phyloP scores from a whole-genome alignment of 495 filamentous ascomycete genomes.

The Rostrohypoxylon terebratum region DNA sequence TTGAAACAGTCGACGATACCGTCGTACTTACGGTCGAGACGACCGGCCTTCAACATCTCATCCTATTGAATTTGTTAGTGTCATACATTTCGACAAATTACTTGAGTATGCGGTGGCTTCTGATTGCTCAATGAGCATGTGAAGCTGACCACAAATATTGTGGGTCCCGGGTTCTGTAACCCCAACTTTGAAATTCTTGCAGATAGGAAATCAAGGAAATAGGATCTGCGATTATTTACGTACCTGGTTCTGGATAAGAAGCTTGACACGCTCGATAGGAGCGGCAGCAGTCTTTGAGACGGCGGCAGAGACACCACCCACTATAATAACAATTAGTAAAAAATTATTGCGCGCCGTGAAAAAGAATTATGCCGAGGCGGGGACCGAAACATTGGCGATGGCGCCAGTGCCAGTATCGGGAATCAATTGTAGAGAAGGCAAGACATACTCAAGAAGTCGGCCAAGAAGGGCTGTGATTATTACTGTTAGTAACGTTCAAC shows the following conservation, averaged over 20 bases:
- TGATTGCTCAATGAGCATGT: conserved; percentile 20
- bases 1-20: conserved; percentile 96
- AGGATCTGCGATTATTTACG: conserved; percentile 49
- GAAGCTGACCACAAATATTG: conserved; percentile 17
- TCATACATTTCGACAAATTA: conserved; percentile 39
- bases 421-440: conserved; percentile 20
- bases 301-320: conserved; percentile 99
- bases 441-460: conserved; percentile 98
- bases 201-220: not conserved
- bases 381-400: conserved; percentile 16
- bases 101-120: conserved; percentile 19
- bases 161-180: conserved; percentile 15
- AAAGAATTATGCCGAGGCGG: conserved; percentile 31
- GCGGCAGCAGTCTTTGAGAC: conserved; percentile 99
- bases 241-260: conserved; percentile 99
- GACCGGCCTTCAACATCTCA: conserved; percentile 99
- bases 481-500: conserved; percentile 42
- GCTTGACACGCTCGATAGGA: conserved; percentile 99
- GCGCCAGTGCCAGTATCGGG: conserved; percentile 3
- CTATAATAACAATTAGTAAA: conserved; percentile 60
- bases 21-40: conserved; percentile 96
- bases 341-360: conserved; percentile 35
- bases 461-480: conserved; percentile 72
- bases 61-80: conserved; percentile 69
- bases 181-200: conserved; percentile 21